These are phyloP conservation scores for Allantophomopsis cytisporea DNA, from an alignment of 2,329 filamentous ascomycete species.

Conservation along the genomic window DNA sequence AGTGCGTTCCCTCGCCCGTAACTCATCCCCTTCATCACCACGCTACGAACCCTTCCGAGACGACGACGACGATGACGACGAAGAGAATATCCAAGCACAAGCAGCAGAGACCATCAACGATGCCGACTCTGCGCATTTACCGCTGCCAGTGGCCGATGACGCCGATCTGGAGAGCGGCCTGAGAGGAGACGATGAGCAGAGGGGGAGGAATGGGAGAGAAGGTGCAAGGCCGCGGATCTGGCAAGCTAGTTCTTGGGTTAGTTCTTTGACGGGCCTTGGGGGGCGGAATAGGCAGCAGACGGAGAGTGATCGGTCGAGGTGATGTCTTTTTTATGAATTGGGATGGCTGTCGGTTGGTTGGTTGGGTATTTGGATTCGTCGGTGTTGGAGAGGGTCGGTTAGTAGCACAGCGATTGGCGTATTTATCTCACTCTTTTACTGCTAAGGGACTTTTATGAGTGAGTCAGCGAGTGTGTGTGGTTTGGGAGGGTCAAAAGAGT, in stretches of 20 bases:
- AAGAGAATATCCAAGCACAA: conserved; percentile 28
- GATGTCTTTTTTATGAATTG: neutral
- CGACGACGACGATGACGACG: conserved; percentile 23
- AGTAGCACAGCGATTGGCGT: neutral
- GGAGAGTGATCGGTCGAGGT: neutral
- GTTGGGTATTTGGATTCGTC: neutral
- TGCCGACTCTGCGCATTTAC: conserved; percentile 27
- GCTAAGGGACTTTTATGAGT: too few species aligned
- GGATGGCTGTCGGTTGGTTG: too few species aligned
- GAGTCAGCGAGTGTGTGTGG: too few species aligned
- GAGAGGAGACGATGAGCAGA: neutral
- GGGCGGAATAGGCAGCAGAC: too few species aligned
- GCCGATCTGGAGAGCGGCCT: conserved; percentile 4
- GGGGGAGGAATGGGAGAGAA: too few species aligned
- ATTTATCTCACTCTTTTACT: neutral
- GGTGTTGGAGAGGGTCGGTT: neutral
- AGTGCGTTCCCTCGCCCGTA: conserved; percentile 51
- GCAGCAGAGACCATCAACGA: conserved; percentile 28
- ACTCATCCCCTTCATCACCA: conserved; percentile 13
- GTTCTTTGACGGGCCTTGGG: neutral
- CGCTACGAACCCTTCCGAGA: conserved; percentile 10
- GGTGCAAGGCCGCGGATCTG: neutral
- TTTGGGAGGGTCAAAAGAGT: too few species aligned
- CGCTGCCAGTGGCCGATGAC: conserved; percentile 7
- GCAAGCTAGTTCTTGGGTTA: neutral